phyloP scores from a whole-genome alignment of 768 basidiomycete genomes.

The Leccinum barrowsii region DNA sequence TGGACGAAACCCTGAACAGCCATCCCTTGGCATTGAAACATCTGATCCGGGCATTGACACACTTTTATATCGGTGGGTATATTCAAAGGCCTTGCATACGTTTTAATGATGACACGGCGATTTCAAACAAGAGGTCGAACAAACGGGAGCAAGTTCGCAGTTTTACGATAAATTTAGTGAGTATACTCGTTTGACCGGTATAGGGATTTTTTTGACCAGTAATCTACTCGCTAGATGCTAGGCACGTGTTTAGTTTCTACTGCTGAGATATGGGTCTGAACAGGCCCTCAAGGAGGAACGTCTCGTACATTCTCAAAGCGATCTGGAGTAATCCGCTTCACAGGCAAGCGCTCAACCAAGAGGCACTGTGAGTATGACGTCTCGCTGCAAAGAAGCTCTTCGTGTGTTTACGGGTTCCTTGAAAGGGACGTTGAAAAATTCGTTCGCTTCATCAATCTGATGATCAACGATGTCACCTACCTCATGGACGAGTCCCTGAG shows the following conservation, averaged over 20 bases:
- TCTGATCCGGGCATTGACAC: constrained; percentile 86
- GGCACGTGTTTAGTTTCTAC: constrained; percentile 33
- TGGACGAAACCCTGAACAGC: constrained; percentile 80
- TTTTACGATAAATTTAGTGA: constrained; percentile 98
- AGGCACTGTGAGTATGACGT: constrained; percentile 58
- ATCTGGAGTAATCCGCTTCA: constrained; percentile 92
- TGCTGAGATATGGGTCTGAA: constrained; percentile 16
- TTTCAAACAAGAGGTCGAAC: constrained; percentile 77
- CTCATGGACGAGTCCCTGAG: constrained; percentile 94
- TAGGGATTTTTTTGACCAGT: constrained; percentile 6
- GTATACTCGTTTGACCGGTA: constrained; percentile 28
- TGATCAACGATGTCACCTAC: constrained; percentile 99
- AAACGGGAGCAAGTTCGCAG: constrained; percentile 95
- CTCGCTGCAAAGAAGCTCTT: neutral
- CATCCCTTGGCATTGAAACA: constrained; percentile 84
- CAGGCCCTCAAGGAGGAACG: constrained; percentile 63
- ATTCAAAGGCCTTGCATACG: neutral
- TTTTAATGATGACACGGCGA: constrained; percentile 1
- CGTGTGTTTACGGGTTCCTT: constrained; percentile 7
- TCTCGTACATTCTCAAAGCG: constrained; percentile 80
- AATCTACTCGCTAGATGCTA: constrained; percentile 42
- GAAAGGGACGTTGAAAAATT: constrained; percentile 86
- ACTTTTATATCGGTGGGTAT: constrained; percentile 86
- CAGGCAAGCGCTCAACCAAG: constrained; percentile 76
- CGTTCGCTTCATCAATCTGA: constrained; percentile 91